These are phyloP conservation scores for Dictyostelium discoideum DNA, from an alignment of 78 protist species.

Conservation along the genomic window DNA sequence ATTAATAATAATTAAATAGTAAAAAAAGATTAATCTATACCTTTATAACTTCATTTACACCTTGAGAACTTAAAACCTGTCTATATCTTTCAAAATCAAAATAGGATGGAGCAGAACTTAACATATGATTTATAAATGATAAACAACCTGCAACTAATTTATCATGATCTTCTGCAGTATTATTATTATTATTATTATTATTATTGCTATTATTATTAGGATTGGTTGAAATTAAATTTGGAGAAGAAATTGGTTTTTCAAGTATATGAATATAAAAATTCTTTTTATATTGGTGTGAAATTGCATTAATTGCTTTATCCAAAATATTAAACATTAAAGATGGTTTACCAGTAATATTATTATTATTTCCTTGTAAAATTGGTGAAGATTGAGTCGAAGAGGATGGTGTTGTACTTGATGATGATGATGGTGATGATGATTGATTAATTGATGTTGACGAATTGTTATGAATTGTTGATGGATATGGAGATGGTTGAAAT, in stretches of 20 bases:
- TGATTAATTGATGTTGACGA: no score
- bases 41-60: conserved; percentile 62
- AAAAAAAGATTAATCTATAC: not conserved
- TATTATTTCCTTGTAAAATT: not conserved
- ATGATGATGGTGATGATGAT: not conserved
- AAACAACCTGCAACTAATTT: conserved; percentile 60
- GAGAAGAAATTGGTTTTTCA: not conserved
- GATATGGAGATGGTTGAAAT: conserved; percentile 39
- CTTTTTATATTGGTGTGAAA: conserved; percentile 46
- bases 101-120: conserved; percentile 53
- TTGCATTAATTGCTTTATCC: conserved; percentile 42
- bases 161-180: not conserved
- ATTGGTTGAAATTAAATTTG: not conserved
- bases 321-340: conserved; percentile 56
- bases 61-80: conserved; percentile 50
- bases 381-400: not conserved
- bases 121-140: conserved; percentile 74
- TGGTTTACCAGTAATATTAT: not conserved
- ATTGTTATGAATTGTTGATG: not conserved
- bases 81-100: conserved; percentile 74
- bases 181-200: conserved; percentile 5
- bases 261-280: conserved; percentile 56
- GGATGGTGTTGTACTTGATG: not conserved
- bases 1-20: not conserved
- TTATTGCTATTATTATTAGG: not conserved